Conservation (phyloP, 129 eudicot species). For the Flaveria sonorensis region DNA sequence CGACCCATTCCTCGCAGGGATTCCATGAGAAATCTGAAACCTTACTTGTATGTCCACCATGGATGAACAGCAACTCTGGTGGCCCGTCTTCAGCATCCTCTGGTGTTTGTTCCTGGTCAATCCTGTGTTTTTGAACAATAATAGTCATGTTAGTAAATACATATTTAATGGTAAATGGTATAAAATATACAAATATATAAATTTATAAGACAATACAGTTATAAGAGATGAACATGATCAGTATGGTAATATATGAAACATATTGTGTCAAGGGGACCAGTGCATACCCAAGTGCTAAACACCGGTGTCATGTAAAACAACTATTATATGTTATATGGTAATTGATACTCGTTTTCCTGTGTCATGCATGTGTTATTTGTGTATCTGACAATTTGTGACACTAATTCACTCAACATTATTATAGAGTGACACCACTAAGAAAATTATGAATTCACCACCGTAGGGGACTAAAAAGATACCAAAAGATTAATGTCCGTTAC, state of each 20-base stretch:
- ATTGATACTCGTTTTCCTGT: not conserved
- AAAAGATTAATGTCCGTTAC: not conserved
- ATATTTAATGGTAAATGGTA: not conserved
- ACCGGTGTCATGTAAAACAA: too few relatives aligned
- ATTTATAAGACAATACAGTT: not conserved
- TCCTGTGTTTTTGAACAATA: slow-evolving; percentile 39
- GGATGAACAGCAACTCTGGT: slow-evolving; percentile 88
- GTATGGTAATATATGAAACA: not conserved
- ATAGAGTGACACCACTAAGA: not conserved
- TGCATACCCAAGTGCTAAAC: too few relatives aligned
- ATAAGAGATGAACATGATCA: not conserved
- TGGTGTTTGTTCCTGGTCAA: slow-evolving; percentile 76
- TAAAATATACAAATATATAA: not conserved
- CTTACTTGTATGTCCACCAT: slow-evolving; percentile 94
- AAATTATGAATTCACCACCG: not conserved
- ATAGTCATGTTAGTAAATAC: not conserved
- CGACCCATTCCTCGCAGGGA: slow-evolving; percentile 92
- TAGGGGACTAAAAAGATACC: not conserved
- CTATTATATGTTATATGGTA: too few relatives aligned
- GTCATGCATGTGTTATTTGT: not conserved
- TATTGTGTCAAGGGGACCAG: not conserved
- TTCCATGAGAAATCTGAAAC: slow-evolving; percentile 95
- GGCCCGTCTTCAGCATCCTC: slow-evolving; percentile 98
- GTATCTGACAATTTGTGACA: not conserved
- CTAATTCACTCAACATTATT: not conserved